Conservation (phyloP, 2,329 filamentous ascomycete genomes). For the Colletotrichum melonis region DNA sequence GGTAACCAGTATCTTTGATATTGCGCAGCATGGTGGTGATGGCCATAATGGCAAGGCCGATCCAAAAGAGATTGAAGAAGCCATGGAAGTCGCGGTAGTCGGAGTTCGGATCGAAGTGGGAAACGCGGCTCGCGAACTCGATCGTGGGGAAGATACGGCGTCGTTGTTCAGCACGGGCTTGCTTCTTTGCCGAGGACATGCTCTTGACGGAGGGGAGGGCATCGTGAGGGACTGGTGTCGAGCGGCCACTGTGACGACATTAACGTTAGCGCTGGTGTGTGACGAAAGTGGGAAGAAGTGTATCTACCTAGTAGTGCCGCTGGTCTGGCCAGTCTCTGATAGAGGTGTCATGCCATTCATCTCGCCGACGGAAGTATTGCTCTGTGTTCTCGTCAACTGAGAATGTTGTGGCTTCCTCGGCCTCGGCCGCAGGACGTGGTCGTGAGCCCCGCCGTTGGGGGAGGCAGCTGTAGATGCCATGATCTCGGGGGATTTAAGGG, state of each 20-base stretch:
- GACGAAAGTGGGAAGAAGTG: background rate
- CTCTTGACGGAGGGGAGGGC: slow-evolving; percentile 92
- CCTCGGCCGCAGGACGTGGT: slow-evolving; percentile 60
- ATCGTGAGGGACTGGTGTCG: slow-evolving; percentile 87
- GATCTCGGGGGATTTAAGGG: background rate
- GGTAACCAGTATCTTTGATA: slow-evolving; percentile 91
- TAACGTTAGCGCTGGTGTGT: background rate
- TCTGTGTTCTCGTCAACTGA: slow-evolving; percentile 43
- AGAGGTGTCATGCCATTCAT: slow-evolving; percentile 19
- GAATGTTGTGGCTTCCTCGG: slow-evolving; percentile 62
- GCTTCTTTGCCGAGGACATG: slow-evolving; percentile 85
- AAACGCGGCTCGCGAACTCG: slow-evolving; percentile 89
- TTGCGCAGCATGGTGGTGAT: slow-evolving; percentile 94
- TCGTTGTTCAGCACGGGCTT: slow-evolving; percentile 82
- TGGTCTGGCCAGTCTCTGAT: slow-evolving; percentile 29
- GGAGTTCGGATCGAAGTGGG: slow-evolving; percentile 92
- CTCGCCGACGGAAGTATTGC: slow-evolving; percentile 33
- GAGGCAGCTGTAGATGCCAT: slow-evolving; percentile 29
- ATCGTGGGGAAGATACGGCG: slow-evolving; percentile 92
- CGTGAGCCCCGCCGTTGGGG: slow-evolving; percentile 41
- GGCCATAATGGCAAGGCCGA: slow-evolving; percentile 95
- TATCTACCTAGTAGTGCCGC: slow-evolving; percentile 34
- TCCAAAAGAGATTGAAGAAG: slow-evolving; percentile 99
- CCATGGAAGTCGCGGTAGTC: slow-evolving; percentile 95
- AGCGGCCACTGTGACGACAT: slow-evolving; percentile 71